A percentile compares a stretch with the other conserved stretches of the same genome.
These are phyloP conservation scores for Proliferodiscus dingleyae DNA, from an alignment of 2,329 filamentous ascomycete species.

Conservation along the genomic window DNA sequence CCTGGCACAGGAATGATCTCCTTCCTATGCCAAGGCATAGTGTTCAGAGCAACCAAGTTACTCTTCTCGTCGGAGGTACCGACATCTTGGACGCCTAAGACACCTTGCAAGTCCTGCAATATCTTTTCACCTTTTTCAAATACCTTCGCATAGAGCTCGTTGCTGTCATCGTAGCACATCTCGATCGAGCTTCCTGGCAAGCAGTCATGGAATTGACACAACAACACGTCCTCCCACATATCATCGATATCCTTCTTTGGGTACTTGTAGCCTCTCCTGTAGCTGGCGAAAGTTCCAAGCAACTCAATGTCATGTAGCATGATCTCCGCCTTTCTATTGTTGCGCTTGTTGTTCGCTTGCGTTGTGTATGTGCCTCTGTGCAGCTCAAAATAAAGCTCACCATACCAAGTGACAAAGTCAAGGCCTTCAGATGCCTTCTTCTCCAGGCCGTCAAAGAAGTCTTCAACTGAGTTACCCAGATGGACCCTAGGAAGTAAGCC, in stretches of 20 bases:
- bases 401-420: slow-evolving; percentile 91
- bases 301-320: slow-evolving; percentile 84
- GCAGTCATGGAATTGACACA: slow-evolving; percentile 98
- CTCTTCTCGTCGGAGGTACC: slow-evolving; percentile 37
- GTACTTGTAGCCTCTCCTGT: slow-evolving; percentile 74
- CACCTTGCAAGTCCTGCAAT: slow-evolving; percentile 62
- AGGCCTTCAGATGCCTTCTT: slow-evolving; percentile 59
- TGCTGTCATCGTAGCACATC: slow-evolving; percentile 97
- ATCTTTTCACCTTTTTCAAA: slow-evolving; percentile 72
- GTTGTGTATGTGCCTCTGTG: slow-evolving; percentile 97
- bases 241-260: slow-evolving; percentile 90
- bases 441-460: slow-evolving; percentile 85
- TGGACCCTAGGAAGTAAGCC: slow-evolving; percentile 81
- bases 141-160: slow-evolving; percentile 78
- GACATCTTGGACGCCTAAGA: slow-evolving; percentile 57
- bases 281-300: slow-evolving; percentile 77
- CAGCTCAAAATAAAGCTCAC: slow-evolving; percentile 95
- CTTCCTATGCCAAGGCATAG: slow-evolving; percentile 76
- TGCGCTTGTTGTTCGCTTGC: slow-evolving; percentile 93
- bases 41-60: slow-evolving; percentile 68
- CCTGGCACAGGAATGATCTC: slow-evolving; percentile 64
- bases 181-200: slow-evolving; percentile 91
- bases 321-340: slow-evolving; percentile 83
- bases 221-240: slow-evolving; percentile 89
- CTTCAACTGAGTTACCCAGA: slow-evolving; percentile 84